Evolutionary conservation across 768 basidiomycete genomes (phyloP), one percentile per base, ranked within the genome.

Genomic region (Gelatoporia subvermispora): DNA sequence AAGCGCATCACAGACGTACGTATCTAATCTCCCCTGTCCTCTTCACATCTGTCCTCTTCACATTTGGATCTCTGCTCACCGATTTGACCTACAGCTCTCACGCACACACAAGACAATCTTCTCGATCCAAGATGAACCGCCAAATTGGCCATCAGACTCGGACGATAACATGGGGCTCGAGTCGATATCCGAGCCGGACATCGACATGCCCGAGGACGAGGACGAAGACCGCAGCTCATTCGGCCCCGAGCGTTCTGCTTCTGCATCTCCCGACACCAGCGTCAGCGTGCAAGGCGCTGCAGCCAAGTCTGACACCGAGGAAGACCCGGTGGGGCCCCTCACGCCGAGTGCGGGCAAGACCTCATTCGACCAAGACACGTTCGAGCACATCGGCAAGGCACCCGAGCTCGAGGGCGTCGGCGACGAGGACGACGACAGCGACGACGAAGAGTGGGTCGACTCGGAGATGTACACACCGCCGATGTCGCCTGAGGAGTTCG

Each of bases 41-140:
- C n/a, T n/a, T n/a, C n/a, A n/a, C n/a, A 31, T 31, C 28, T 13
- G 13, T 13, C 28, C 28, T 31, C 5, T 5, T 31, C 28, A 13
- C 28, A 31, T 31, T 5, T 31, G 28, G 7, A 7, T 13, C 5
- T 31, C 13, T 45, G 23, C 45, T 48, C 10, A 25, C 22, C 17
- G 21, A 25, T 17, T 16, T 18, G 41, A 23, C 10, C n/a, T 40
- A 2, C 53, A 80, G 79, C 66, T 81, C 20, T 70, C 70, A 35
- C 61, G 62, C 22, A 61, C 61, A 8, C 68, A 73, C 38, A 80
- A 82, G 60, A 72, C 81, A 34, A 90, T 94, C 46, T 93, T 97
- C 55, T 82, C 88, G 0, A 77, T 97, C 3, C 88, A 90, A 52
- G 86, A 93, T 35, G 90, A 93, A 54, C 90, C 87, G 1, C 92